A percentile compares a stretch with the other conserved stretches of the same genome.
Evolutionary conservation across 148 eudicot species (phyloP).

Genomic region (Camellia japonica): DNA sequence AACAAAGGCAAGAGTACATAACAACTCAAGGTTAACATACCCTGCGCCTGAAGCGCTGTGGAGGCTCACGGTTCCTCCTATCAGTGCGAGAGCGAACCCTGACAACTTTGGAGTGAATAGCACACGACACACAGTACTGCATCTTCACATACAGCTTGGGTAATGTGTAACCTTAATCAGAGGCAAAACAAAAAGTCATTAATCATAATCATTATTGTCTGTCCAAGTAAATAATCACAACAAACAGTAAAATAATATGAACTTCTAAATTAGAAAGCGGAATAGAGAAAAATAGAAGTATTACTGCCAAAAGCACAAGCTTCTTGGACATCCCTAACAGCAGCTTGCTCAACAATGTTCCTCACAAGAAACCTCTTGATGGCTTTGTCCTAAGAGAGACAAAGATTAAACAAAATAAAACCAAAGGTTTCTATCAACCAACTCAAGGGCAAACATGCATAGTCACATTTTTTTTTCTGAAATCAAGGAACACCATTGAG

Average conservation of each 20-base stretch:
- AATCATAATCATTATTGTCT: neutral
- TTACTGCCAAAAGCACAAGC: conserved; percentile 45
- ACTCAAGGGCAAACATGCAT: too few species aligned
- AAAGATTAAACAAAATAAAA: too few species aligned
- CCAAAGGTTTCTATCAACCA: too few species aligned
- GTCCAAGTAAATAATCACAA: neutral
- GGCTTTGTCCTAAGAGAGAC: conserved; percentile 36
- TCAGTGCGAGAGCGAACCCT: conserved; percentile 64
- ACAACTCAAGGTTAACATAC: conserved; percentile 17
- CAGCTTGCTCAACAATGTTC: conserved; percentile 53
- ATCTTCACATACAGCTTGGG: conserved; percentile 25
- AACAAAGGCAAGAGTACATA: neutral
- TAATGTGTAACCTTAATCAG: conserved; percentile 47
- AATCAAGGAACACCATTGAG: too few species aligned
- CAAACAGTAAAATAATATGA: conserved; percentile 10
- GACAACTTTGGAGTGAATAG: conserved; percentile 76
- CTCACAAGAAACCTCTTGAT: conserved; percentile 54
- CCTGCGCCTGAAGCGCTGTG: conserved; percentile 72
- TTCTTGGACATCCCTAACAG: conserved; percentile 47
- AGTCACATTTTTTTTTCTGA: too few species aligned
- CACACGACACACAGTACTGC: conserved; percentile 80
- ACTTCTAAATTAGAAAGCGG: too few species aligned
- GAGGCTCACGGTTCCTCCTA: conserved; percentile 77
- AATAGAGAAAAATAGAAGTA: neutral
- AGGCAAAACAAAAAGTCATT: neutral